phyloP scores from a whole-genome alignment of 257 asterid species.

The Anisodus tanguticus region DNA sequence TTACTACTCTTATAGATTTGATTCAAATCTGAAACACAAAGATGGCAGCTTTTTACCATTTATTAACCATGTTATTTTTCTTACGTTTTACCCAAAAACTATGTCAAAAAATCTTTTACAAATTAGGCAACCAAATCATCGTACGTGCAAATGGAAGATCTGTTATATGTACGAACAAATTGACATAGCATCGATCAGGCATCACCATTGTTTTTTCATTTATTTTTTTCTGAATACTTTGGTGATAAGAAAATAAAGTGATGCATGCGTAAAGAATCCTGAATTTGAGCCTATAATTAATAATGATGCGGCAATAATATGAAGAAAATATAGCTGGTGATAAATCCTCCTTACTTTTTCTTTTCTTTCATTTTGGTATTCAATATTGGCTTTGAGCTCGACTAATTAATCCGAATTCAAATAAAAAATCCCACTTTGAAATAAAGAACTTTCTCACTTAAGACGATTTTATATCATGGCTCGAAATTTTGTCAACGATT shows the following conservation, averaged over 20 bases:
- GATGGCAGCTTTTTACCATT: slow-evolving; percentile 25
- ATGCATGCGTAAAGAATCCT: too few species aligned
- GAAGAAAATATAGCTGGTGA: too few species aligned
- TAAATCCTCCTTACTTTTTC: background rate
- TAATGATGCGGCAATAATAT: too few species aligned
- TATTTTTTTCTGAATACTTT: background rate
- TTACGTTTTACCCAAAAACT: slow-evolving; percentile 7
- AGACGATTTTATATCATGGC: too few species aligned
- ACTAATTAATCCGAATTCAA: too few species aligned
- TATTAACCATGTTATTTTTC: background rate
- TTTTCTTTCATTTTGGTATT: too few species aligned
- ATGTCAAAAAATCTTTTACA: background rate
- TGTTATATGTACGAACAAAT: background rate
- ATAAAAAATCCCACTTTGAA: too few species aligned
- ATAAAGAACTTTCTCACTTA: too few species aligned
- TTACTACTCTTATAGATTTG: background rate
- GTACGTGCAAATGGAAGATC: slow-evolving; percentile 21
- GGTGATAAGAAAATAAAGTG: background rate
- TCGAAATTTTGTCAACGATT: too few species aligned
- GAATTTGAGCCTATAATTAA: too few species aligned
- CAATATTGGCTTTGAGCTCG: too few species aligned
- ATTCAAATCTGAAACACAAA: slow-evolving; percentile 7
- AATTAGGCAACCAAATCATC: slow-evolving; percentile 25
- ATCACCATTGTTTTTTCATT: background rate
- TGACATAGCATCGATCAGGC: background rate